Evolutionary conservation across 2,329 filamentous ascomycete genomes (phyloP).

Genomic region (Septoria linicola): DNA sequence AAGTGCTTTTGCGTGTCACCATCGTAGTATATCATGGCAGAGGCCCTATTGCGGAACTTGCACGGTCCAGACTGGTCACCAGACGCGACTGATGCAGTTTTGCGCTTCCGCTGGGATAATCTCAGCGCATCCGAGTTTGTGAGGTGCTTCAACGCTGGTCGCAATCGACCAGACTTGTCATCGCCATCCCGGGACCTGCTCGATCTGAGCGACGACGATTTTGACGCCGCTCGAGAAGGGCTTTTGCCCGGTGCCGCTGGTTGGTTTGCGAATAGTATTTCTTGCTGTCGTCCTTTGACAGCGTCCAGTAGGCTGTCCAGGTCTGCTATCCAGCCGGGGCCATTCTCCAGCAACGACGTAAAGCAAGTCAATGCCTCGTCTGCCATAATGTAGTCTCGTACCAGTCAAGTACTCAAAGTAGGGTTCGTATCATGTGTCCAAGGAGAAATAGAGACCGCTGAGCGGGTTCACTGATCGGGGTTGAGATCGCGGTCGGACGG

Average conservation of each 20-base stretch:
- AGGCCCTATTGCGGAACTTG: constrained; percentile 67
- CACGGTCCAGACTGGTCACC: constrained; percentile 43
- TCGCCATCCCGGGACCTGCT: constrained; percentile 12
- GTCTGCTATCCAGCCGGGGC: constrained; percentile 37
- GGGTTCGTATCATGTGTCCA: background rate
- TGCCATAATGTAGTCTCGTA: constrained; percentile 29
- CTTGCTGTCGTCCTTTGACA: constrained; percentile 30
- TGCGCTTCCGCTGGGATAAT: constrained; percentile 43
- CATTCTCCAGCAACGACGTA: constrained; percentile 31
- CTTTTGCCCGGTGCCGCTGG: constrained; percentile 14
- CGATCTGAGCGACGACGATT: constrained; percentile 30
- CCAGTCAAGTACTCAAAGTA: background rate
- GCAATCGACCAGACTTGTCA: background rate
- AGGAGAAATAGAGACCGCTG: background rate
- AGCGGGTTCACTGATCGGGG: background rate
- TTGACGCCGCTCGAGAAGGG: constrained; percentile 18
- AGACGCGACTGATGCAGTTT: constrained; percentile 45
- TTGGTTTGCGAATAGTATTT: constrained; percentile 30
- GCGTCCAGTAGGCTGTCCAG: constrained; percentile 33
- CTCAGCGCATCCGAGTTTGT: constrained; percentile 33
- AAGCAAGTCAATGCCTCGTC: constrained; percentile 35
- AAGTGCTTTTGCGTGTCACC: constrained; percentile 80
- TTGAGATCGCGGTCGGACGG: constrained; percentile 4
- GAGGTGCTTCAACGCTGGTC: constrained; percentile 30
- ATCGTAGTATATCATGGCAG: constrained; percentile 91